A percentile compares a stretch with the other conserved stretches of the same genome.
These are phyloP conservation scores for Arthrocladium fulminans DNA, from an alignment of 2,329 filamentous ascomycete species.

Conservation along the genomic window DNA sequence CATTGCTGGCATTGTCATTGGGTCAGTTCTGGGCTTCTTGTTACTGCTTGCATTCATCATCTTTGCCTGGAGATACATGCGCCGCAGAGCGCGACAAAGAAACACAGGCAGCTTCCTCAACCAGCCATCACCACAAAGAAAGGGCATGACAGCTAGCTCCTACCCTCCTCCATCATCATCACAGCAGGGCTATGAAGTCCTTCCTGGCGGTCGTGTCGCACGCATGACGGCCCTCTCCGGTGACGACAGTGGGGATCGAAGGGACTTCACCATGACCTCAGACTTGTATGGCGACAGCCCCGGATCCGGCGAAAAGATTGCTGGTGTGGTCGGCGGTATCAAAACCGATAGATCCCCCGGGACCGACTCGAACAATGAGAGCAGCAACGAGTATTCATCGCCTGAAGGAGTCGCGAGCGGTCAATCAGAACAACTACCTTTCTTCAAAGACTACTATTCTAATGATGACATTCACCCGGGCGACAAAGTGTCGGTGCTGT, in stretches of 20 bases:
- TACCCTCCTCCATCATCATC: conserved; percentile 30
- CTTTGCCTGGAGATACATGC: conserved; percentile 49
- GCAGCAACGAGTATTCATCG: conserved; percentile 70
- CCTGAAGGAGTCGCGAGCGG: conserved; percentile 75
- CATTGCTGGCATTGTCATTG: conserved; percentile 85
- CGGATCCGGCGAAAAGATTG: conserved; percentile 50
- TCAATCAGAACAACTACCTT: conserved; percentile 88
- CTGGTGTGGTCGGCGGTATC: conserved; percentile 34
- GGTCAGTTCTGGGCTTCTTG: conserved; percentile 61
- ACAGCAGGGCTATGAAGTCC: conserved; percentile 56
- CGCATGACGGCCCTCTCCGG: conserved; percentile 87
- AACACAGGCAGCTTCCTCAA: conserved; percentile 73
- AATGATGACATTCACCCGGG: conserved; percentile 90
- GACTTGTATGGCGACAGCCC: conserved; percentile 65
- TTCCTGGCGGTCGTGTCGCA: conserved; percentile 81
- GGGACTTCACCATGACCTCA: conserved; percentile 49
- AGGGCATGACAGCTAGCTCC: conserved; percentile 34
- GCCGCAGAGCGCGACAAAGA: conserved; percentile 50
- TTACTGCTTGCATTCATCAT: conserved; percentile 59
- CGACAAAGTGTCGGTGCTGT: conserved; percentile 81
- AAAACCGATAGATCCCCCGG: conserved; percentile 84
- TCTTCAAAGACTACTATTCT: conserved; percentile 98
- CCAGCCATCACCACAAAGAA: conserved; percentile 64
- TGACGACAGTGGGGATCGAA: conserved; percentile 38
- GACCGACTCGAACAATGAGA: conserved; percentile 65